Conservation (phyloP, 192 early-diverging fungal genomes). For the Coemansia sp. region DNA sequence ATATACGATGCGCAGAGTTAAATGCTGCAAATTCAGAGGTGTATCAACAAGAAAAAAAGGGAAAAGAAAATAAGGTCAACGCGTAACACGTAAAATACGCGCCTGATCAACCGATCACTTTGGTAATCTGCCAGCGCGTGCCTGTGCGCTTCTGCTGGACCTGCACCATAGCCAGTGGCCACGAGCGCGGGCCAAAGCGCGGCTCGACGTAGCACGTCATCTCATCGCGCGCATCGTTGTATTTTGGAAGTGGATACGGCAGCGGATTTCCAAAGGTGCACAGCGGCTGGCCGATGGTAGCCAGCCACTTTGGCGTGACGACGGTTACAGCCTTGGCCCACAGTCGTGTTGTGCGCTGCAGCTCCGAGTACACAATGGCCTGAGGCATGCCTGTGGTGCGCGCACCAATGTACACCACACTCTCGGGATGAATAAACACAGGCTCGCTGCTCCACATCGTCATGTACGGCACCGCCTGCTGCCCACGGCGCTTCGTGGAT, state of each 20-base stretch:
- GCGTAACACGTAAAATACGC: conserved; percentile 10
- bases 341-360: conserved; percentile 60
- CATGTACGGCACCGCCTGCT: conserved; percentile 57
- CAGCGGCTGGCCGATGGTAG: conserved; percentile 69
- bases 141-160: conserved; percentile 60
- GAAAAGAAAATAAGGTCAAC: not conserved
- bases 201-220: conserved; percentile 62
- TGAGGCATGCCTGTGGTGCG: conserved; percentile 57
- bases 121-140: conserved; percentile 62
- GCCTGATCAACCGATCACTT: conserved; percentile 35
- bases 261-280: conserved; percentile 71
- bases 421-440: conserved; percentile 74
- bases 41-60: not conserved
- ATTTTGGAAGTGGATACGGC: conserved; percentile 73
- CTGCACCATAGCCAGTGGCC: conserved; percentile 67
- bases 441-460: conserved; percentile 73
- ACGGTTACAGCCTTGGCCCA: conserved; percentile 74
- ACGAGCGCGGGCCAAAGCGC: conserved; percentile 67
- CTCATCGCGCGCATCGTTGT: conserved; percentile 58
- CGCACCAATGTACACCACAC: conserved; percentile 55
- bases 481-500: conserved; percentile 55
- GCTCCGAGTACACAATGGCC: conserved; percentile 69
- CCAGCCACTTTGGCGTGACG: conserved; percentile 79
- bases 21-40: not conserved
- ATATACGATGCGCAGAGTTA: not conserved